These are phyloP conservation scores for Capsella rubella DNA, from an alignment of 441 rosid species.

Conservation along the genomic window DNA sequence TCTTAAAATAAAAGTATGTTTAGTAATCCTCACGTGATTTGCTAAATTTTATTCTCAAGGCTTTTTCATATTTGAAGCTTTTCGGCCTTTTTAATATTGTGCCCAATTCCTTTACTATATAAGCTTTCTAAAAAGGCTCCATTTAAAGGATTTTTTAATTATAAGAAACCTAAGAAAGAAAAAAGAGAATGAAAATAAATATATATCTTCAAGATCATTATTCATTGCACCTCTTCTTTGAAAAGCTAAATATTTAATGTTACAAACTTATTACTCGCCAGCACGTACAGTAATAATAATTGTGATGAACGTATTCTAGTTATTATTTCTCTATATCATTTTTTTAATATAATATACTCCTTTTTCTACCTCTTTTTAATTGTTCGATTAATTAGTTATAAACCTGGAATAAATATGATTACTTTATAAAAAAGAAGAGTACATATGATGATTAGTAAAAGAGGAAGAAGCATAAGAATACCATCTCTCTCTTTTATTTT, in stretches of 20 bases:
- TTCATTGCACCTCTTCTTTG: conserved; percentile 25
- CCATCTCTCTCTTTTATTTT: conserved; percentile 8
- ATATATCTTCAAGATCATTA: background rate
- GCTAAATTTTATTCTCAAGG: conserved; percentile 28
- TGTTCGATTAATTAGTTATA: background rate
- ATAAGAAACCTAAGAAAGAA: background rate
- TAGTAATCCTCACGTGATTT: conserved; percentile 36
- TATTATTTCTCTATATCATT: background rate
- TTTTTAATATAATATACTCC: background rate
- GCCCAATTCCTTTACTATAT: conserved; percentile 20
- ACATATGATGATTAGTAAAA: background rate
- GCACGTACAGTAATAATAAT: background rate
- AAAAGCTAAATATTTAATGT: conserved; percentile 39
- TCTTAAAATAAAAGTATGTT: conserved; percentile 11
- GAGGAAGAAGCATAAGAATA: background rate
- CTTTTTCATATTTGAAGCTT: conserved; percentile 33
- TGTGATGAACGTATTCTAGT: background rate
- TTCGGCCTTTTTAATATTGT: conserved; percentile 32
- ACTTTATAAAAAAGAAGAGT: background rate
- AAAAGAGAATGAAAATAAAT: too few species aligned
- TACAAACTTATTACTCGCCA: conserved; percentile 18
- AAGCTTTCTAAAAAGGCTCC: conserved; percentile 36
- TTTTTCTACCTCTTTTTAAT: background rate
- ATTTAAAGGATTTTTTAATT: background rate
- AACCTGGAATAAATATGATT: background rate